phyloP scores from a whole-genome alignment of 2,329 filamentous ascomycete species.

The Fusarium nodosum region DNA sequence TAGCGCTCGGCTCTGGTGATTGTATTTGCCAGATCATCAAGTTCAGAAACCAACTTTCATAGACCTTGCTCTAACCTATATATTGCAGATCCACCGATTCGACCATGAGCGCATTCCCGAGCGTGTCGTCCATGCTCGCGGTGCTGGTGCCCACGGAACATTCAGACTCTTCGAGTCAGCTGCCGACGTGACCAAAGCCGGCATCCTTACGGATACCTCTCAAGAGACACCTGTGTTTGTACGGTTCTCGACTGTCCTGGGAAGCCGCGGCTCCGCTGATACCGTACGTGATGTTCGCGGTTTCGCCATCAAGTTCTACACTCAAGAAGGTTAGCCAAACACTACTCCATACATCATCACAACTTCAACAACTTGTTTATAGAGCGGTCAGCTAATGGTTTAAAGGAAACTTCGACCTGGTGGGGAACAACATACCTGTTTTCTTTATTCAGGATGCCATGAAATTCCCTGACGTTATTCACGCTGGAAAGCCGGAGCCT shows the following conservation, averaged over 20 bases:
- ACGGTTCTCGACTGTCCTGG: constrained; percentile 83
- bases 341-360: background rate
- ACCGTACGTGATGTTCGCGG: constrained; percentile 87
- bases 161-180: constrained; percentile 77
- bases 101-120: constrained; percentile 74
- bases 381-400: background rate
- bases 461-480: constrained; percentile 78
- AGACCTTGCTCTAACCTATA: too few relatives aligned
- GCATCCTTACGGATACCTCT: constrained; percentile 67
- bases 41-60: too few relatives aligned
- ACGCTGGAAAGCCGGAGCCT: constrained; percentile 76
- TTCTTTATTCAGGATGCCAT: constrained; percentile 83
- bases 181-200: constrained; percentile 75
- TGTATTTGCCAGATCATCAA: background rate
- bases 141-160: constrained; percentile 77
- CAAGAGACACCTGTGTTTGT: constrained; percentile 62
- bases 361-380: too few relatives aligned
- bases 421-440: constrained; percentile 80
- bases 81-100: constrained; percentile 75
- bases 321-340: constrained; percentile 69
- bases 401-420: constrained; percentile 74
- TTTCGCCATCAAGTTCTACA: constrained; percentile 78
- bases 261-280: constrained; percentile 81
- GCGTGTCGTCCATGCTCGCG: constrained; percentile 78
- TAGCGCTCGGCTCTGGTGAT: background rate